Evolutionary conservation across 192 early-diverging fungal species (phyloP), one percentile per base, ranked within the genome.

Genomic region (Backusella tuberculispora): DNA sequence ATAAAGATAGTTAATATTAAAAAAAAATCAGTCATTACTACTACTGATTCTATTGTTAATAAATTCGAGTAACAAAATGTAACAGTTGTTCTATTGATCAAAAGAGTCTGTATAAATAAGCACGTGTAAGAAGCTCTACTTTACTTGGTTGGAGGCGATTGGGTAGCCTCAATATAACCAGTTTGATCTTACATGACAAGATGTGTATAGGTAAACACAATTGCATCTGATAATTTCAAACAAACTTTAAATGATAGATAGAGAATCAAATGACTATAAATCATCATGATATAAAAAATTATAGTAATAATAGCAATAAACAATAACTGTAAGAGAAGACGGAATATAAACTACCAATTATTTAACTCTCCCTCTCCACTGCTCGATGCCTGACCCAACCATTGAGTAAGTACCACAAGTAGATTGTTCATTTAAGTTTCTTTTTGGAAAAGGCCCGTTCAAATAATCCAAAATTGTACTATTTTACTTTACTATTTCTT

Each of bases 401-500:
- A 21, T 12, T 56, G 53, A 24, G 53, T 24, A 56, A 21, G 53
- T 56, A 26, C 12, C 53, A 56, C 50, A 26, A 46, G 12, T 19
- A 56, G 53, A 21, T 24, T 56, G 7, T 21, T 12, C 53, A 34
- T 56, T 24, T 56, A 24, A 24, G 4, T 56, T 56, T 56, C 21
- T 26, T 56, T 56, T 56, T 56, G 12, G 53, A 24, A 24, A 56
- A 24, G 53, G 7, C 10, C 53, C 21, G 19, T 56, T 56, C 53
- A 24, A 56, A 24, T 3, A 12, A 24, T 24, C 53, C 53, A 56
- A 56, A 56, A 56, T 24, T 56, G 53, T 56, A 12, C 19, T 56
- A 56, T 56, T 56, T 56, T 26, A 56, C 53, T 56, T 56, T 56
- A 56, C 53, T 24, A 24, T 24, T 56, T 46, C 24, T 56, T 56